Evolutionary conservation across 768 basidiomycete genomes (phyloP).

Genomic region (Phylloporus sp.): DNA sequence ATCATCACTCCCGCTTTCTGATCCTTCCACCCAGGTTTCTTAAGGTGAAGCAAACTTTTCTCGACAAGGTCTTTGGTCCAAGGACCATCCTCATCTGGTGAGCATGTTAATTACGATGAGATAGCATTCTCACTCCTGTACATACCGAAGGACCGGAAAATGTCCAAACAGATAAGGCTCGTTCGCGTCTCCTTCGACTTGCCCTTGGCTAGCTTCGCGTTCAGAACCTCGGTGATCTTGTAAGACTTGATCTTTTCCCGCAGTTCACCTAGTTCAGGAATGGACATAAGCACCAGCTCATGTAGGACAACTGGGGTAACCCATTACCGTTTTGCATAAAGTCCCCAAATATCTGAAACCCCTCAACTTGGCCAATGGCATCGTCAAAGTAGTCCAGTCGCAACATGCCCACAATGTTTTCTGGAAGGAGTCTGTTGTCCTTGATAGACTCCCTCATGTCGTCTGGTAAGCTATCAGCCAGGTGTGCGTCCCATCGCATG

Average conservation of each 20-base stretch:
- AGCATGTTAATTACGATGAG: not conserved
- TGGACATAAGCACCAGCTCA: not conserved
- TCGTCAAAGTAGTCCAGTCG: constrained; percentile 24
- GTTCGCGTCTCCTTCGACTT: constrained; percentile 16
- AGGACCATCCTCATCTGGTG: constrained; percentile 6
- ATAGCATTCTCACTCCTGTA: not conserved
- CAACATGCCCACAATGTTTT: constrained; percentile 22
- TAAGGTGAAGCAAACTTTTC: constrained; percentile 6
- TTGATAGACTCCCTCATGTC: constrained; percentile 14
- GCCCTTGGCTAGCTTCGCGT: constrained; percentile 13
- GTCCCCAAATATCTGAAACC: constrained; percentile 23
- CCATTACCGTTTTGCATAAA: constrained; percentile 20
- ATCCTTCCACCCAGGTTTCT: constrained; percentile 5
- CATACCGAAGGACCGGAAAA: constrained; percentile 19
- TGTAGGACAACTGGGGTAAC: not conserved
- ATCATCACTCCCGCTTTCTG: constrained; percentile 25
- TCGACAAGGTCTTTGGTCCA: constrained; percentile 14
- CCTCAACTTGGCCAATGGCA: constrained; percentile 20
- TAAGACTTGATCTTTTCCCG: constrained; percentile 9
- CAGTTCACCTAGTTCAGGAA: constrained; percentile 6
- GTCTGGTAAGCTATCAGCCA: constrained; percentile 1
- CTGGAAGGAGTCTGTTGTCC: constrained; percentile 7
- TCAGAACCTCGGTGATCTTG: constrained; percentile 16
- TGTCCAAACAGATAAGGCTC: constrained; percentile 23
- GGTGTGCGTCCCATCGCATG: not conserved